phyloP scores from a whole-genome alignment of 2,329 filamentous ascomycete genomes.

The Ilyonectria destructans region DNA sequence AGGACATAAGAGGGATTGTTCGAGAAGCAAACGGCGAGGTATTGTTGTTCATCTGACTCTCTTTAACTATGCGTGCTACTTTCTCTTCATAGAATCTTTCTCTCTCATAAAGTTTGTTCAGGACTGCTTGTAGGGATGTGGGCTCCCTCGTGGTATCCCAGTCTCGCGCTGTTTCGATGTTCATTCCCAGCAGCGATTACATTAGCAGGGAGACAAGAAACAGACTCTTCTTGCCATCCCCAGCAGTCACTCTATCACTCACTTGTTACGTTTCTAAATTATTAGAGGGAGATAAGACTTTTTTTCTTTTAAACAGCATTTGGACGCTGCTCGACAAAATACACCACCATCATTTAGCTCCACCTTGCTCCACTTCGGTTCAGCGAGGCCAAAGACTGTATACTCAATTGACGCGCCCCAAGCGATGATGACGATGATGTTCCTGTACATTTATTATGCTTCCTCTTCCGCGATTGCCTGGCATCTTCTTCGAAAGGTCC shows the following conservation, averaged over 20 bases:
- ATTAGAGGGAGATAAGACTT: neutral
- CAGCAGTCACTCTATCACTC: neutral
- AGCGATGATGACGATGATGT: neutral
- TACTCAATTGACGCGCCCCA: neutral
- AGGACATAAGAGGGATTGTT: neutral
- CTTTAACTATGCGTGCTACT: neutral
- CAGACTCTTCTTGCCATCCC: neutral
- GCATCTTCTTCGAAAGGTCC: neutral
- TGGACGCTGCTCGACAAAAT: neutral
- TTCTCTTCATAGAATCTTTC: neutral
- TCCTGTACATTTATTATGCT: neutral
- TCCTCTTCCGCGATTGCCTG: neutral
- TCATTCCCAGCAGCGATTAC: neutral
- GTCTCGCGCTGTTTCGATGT: neutral
- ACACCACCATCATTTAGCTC: neutral
- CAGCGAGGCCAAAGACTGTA: neutral
- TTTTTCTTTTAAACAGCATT: neutral
- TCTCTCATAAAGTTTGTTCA: neutral
- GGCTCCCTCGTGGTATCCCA: neutral
- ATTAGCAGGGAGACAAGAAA: neutral
- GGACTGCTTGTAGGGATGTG: neutral
- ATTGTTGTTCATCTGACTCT: neutral
- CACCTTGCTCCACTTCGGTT: neutral
- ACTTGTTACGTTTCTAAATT: neutral
- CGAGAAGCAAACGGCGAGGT: neutral